Conservation (phyloP, 2,329 filamentous ascomycete genomes). For the Cladosporium sp. region DNA sequence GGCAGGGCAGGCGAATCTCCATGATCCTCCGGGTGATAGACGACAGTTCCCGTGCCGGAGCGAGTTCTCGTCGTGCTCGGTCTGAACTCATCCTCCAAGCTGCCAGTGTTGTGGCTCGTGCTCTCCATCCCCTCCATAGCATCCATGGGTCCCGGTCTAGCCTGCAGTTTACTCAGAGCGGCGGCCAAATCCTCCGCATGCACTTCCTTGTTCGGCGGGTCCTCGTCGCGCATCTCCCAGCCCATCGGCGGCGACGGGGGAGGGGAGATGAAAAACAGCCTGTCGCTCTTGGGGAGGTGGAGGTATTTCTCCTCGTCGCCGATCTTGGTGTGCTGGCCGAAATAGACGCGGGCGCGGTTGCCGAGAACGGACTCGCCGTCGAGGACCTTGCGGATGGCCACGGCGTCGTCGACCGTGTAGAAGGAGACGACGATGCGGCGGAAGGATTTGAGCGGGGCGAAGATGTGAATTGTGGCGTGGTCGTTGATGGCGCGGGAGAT, state of each 20-base stretch:
- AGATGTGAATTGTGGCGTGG: constrained; percentile 70
- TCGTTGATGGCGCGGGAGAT: constrained; percentile 67
- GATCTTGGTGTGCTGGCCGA: constrained; percentile 50
- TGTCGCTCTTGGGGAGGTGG: constrained; percentile 55
- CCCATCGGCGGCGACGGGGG: constrained; percentile 61
- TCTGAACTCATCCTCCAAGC: constrained; percentile 9
- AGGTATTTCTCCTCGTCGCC: constrained; percentile 33
- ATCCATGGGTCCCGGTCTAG: constrained; percentile 32
- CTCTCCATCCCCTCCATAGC: constrained; percentile 22
- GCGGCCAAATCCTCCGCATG: constrained; percentile 58
- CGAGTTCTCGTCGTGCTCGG: constrained; percentile 29
- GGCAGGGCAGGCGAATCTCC: constrained; percentile 57
- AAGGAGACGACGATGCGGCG: constrained; percentile 78
- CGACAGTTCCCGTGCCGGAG: constrained; percentile 55
- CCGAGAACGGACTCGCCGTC: constrained; percentile 72
- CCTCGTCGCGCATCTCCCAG: constrained; percentile 61
- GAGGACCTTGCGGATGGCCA: constrained; percentile 66
- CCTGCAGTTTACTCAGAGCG: constrained; percentile 52
- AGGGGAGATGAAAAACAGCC: constrained; percentile 64
- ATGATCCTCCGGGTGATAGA: constrained; percentile 61
- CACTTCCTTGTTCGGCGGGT: constrained; percentile 62
- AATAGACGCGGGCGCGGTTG: constrained; percentile 63
- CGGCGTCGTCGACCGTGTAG: constrained; percentile 64
- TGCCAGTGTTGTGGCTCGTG: constrained; percentile 1
- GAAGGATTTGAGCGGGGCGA: constrained; percentile 78